Evolutionary conservation across 2,329 filamentous ascomycete genomes (phyloP).

Genomic region (Zymoseptoria passerinii): DNA sequence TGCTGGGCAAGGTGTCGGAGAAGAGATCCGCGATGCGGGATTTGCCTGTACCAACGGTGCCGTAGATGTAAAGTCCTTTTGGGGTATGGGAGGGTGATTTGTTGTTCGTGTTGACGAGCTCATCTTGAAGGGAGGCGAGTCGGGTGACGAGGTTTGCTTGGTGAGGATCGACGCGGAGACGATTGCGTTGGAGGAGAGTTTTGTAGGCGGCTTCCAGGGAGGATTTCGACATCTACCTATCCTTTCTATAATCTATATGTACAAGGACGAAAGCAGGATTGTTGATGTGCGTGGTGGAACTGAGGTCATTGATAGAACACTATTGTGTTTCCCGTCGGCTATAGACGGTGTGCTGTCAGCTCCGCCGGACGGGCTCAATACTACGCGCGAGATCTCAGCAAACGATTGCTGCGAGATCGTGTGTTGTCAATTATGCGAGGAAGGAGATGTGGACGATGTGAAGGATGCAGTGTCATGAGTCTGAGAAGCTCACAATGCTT

Average conservation of each 20-base stretch:
- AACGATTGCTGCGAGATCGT: too few species aligned
- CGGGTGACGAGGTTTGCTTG: constrained; percentile 18
- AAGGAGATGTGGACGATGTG: background rate
- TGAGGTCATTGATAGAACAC: background rate
- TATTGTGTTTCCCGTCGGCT: background rate
- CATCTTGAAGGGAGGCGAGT: constrained; percentile 17
- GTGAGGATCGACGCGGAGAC: constrained; percentile 14
- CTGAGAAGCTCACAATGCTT: background rate
- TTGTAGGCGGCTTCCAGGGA: constrained; percentile 19
- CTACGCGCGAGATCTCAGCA: too few species aligned
- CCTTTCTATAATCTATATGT: background rate
- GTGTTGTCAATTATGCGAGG: too few species aligned
- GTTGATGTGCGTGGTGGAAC: background rate
- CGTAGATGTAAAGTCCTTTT: constrained; percentile 86
- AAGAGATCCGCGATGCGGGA: constrained; percentile 99
- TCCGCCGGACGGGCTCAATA: background rate
- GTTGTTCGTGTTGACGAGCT: constrained; percentile 7
- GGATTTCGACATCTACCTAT: constrained; percentile 12
- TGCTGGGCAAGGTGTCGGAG: constrained; percentile 78
- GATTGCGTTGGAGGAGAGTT: constrained; percentile 11
- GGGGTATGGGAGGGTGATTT: constrained; percentile 37
- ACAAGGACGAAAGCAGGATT: background rate
- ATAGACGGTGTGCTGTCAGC: background rate
- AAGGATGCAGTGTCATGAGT: background rate
- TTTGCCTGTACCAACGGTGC: constrained; percentile 94